Conservation (phyloP, 768 basidiomycete genomes). For the Saitozyma podzolica region DNA sequence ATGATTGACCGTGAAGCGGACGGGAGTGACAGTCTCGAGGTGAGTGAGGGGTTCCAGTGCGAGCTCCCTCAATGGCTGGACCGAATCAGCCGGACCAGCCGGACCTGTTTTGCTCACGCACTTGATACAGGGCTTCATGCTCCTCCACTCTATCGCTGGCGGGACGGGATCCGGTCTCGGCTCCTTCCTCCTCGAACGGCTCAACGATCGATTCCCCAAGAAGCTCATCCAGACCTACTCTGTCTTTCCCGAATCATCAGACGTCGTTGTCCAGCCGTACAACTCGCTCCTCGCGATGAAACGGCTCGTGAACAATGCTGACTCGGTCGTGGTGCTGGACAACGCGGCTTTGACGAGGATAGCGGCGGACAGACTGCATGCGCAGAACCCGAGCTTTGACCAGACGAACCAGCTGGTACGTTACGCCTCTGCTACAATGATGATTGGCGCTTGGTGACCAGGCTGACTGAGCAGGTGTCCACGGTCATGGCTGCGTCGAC, state of each 20-base stretch:
- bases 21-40: constrained; percentile 94
- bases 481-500: constrained; percentile 98
- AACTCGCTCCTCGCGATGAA: constrained; percentile 92
- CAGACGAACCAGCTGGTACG: constrained; percentile 53
- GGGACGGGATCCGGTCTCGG: constrained; percentile 98
- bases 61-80: too few relatives aligned
- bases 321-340: constrained; percentile 94
- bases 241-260: constrained; percentile 87
- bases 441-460: neutral
- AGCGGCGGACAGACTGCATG: constrained; percentile 84
- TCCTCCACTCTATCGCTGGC: constrained; percentile 97
- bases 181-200: constrained; percentile 92
- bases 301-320: constrained; percentile 90
- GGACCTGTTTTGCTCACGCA: neutral
- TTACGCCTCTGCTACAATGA: neutral
- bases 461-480: constrained; percentile 64
- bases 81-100: too few relatives aligned
- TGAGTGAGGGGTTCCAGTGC: constrained; percentile 48
- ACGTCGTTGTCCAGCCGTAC: constrained; percentile 98
- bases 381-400: constrained; percentile 61
- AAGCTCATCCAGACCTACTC: constrained; percentile 99
- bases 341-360: constrained; percentile 92
- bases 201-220: constrained; percentile 98
- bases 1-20: constrained; percentile 99
- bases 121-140: constrained; percentile 85